Percentiles rank a stretch among this genome's conserved stretches.
These are phyloP conservation scores for Claviceps sp. DNA, from an alignment of 2,329 filamentous ascomycete genomes.

Conservation along the genomic window DNA sequence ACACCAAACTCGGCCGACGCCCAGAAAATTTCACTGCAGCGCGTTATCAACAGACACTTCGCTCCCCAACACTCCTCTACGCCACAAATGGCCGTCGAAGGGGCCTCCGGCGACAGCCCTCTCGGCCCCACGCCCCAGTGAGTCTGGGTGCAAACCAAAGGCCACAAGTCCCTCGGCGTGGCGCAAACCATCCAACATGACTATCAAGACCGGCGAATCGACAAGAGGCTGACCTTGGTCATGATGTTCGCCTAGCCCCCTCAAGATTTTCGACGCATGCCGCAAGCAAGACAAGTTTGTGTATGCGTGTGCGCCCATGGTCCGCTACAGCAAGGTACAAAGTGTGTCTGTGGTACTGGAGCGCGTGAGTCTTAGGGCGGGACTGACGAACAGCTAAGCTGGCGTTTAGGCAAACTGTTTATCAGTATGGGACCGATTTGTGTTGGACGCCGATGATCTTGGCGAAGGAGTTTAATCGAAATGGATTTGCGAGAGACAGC, in stretches of 20 bases:
- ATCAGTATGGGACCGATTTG: constrained; percentile 50
- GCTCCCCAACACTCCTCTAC: not conserved
- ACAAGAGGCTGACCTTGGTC: too few species aligned
- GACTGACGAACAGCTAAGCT: constrained; percentile 29
- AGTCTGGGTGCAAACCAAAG: not conserved
- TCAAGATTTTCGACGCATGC: constrained; percentile 45
- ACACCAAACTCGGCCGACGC: too few species aligned
- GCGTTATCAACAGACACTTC: too few species aligned
- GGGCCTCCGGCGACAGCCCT: not conserved
- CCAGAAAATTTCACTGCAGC: too few species aligned
- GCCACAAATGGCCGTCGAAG: constrained; percentile 2
- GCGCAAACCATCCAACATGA: too few species aligned
- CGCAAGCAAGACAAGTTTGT: constrained; percentile 38
- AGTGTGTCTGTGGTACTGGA: too few species aligned
- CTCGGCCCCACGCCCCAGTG: constrained; percentile 5
- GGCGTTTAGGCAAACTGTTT: constrained; percentile 54
- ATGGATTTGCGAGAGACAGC: constrained; percentile 43
- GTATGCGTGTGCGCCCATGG: constrained; percentile 53
- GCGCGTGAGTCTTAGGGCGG: not conserved
- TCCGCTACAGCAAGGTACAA: constrained; percentile 45
- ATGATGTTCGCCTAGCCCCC: constrained; percentile 26
- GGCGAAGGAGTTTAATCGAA: constrained; percentile 56
- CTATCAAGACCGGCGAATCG: too few species aligned
- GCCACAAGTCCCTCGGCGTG: too few species aligned
- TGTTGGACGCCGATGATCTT: constrained; percentile 63